A percentile compares a stretch with the other conserved stretches of the same genome.
phyloP scores from a whole-genome alignment of 768 basidiomycete species.

The Daedaleopsis sinensis region DNA sequence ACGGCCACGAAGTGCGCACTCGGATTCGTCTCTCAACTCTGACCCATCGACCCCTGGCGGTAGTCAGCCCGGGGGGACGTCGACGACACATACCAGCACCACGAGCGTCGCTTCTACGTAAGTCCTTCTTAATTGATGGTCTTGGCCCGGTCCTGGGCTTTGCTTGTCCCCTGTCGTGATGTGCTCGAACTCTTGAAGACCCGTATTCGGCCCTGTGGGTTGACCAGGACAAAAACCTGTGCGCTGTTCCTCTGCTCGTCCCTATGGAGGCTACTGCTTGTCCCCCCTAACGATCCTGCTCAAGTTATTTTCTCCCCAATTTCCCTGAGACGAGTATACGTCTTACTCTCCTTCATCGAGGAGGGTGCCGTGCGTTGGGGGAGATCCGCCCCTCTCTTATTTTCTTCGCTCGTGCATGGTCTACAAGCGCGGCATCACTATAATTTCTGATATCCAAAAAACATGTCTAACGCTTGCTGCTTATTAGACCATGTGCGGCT shows the following conservation, averaged over 20 bases:
- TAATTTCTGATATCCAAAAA: neutral
- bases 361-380: neutral
- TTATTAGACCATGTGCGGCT: slow-evolving; percentile 66
- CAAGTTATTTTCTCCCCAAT: neutral
- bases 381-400: no score
- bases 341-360: neutral
- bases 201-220: neutral
- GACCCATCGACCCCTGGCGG: slow-evolving; percentile 54
- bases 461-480: slow-evolving; percentile 17
- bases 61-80: slow-evolving; percentile 42
- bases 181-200: slow-evolving; percentile 4
- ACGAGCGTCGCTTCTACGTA: slow-evolving; percentile 58
- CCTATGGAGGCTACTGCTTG: no score
- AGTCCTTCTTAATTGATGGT: slow-evolving; percentile 33
- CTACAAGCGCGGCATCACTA: neutral
- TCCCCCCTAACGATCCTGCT: no score
- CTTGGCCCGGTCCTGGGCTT: slow-evolving; percentile 5
- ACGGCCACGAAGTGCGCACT: slow-evolving; percentile 41
- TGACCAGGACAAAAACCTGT: no score
- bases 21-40: slow-evolving; percentile 56
- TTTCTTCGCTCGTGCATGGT: no score
- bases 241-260: no score
- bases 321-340: neutral
- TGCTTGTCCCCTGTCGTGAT: slow-evolving; percentile 15
- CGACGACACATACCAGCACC: slow-evolving; percentile 58